Evolutionary conservation across 1,284 basidiomycete species (phyloP), one percentile per base, ranked within the genome.

Genomic region (Apiotrichum domesticum): DNA sequence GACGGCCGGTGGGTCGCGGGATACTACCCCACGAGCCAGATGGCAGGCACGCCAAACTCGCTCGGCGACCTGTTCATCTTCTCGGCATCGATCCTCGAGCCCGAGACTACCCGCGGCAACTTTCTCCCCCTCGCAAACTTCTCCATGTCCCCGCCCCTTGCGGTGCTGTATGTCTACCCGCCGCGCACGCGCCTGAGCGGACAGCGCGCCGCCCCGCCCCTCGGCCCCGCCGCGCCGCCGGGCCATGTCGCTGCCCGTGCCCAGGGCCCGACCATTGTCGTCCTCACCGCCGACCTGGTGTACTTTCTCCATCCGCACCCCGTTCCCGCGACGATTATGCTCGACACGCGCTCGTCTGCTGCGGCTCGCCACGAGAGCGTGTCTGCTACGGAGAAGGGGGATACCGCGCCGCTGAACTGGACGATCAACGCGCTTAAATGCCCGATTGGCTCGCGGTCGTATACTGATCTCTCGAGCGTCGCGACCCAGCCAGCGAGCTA

Each of bases 1-100:
- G 60, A 63, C 52, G 72, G 70, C 14, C 41, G 57, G n/a, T 74
- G 71, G 71, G 52, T 67, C 7, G 54, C 62, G 9, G 54, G 62
- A 29, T 71, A 51, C 50, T 33, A 51, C 29, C 32, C 32, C 4
- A 3, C 50, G n/a, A 5, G 40, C 32, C 4, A 21, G 14, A 61
- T 53, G 49, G 41, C 8, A 2, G 35, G 37, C 6, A 11, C 29
- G 21, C 44, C 14, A 7, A 11, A 15, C 40, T 13, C 7, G 6
- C 4, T 6, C 1, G 58, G 56, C 35, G 54, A 60, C 39, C 29
- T 63, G 33, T 52, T 58, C 15, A 42, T 63, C 6, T 58, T 54
- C 39, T 35, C n/a, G 3, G 63, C 69, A 10, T 64, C 64, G 10
- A 45, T 72, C 2, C 59, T 72, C 4, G 66, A 68, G 2, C 69